Evolutionary conservation across 148 eudicot species (phyloP).

Genomic region (Fagopyrum esculentum): DNA sequence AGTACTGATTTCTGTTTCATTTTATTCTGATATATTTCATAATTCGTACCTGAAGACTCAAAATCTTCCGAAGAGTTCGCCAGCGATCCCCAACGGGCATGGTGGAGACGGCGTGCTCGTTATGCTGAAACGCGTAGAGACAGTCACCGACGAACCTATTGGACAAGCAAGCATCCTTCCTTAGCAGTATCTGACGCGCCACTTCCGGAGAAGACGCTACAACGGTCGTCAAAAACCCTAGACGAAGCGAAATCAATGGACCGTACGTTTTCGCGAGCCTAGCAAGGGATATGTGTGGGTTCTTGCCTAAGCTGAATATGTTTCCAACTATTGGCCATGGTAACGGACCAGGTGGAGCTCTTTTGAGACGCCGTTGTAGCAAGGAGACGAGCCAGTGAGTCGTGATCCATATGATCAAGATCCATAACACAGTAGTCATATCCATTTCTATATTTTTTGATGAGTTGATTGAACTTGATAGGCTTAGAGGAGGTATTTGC

Average conservation of each 20-base stretch:
- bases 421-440: neutral
- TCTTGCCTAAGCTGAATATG: constrained; percentile 9
- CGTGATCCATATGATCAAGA: neutral
- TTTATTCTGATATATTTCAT: no score
- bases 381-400: constrained; percentile 2
- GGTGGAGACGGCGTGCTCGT: neutral
- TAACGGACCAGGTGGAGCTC: constrained; percentile 12
- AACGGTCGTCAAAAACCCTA: constrained; percentile 4
- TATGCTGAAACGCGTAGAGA: neutral
- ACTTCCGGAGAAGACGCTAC: constrained; percentile 6
- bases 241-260: constrained; percentile 5
- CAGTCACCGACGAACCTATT: constrained; percentile 5
- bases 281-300: constrained; percentile 6
- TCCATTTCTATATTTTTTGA: neutral
- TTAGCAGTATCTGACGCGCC: constrained; percentile 8
- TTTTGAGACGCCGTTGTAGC: neutral
- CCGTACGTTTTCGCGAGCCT: constrained; percentile 5
- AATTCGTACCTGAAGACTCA: neutral
- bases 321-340: constrained; percentile 10
- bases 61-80: constrained; percentile 4
- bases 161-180: constrained; percentile 11
- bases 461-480: no score
- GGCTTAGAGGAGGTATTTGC: no score
- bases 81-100: neutral
- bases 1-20: no score